phyloP scores from a whole-genome alignment of 768 basidiomycete genomes.

The Pholiota microspora region DNA sequence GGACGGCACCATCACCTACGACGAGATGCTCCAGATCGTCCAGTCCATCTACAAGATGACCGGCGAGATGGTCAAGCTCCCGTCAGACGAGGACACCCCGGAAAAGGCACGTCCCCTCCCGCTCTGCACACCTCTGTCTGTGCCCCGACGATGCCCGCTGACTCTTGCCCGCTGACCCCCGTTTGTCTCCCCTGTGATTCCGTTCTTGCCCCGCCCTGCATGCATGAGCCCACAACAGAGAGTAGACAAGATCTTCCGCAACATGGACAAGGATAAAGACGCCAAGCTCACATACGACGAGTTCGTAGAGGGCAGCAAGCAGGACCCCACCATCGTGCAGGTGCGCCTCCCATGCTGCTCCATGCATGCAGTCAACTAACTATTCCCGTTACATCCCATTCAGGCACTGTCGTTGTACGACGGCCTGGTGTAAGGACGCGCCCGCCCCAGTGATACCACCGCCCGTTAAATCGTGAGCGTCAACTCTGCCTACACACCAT shows the following conservation, averaged over 20 bases:
- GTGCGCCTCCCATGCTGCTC: conserved; percentile 33
- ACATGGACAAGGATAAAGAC: conserved; percentile 97
- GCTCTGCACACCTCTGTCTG: background rate
- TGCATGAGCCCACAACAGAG: conserved; percentile 50
- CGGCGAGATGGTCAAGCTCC: conserved; percentile 97
- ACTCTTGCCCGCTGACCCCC: background rate
- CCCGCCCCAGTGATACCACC: background rate
- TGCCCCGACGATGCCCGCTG: too few species aligned
- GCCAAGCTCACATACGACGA: conserved; percentile 93
- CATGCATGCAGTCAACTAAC: too few species aligned
- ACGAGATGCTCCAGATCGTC: conserved; percentile 99
- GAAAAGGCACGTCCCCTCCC: conserved; percentile 69
- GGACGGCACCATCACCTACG: conserved; percentile 96
- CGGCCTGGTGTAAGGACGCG: conserved; percentile 81
- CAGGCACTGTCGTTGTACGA: conserved; percentile 95
- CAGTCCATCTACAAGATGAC: conserved; percentile 99
- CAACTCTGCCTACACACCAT: background rate
- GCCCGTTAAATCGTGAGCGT: background rate
- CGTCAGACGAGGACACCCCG: conserved; percentile 99
- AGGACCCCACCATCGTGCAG: conserved; percentile 99
- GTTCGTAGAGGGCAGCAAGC: conserved; percentile 97
- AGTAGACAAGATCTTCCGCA: conserved; percentile 97
- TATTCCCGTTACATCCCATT: too few species aligned
- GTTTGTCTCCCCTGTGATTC: too few species aligned
- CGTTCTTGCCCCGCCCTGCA: too few species aligned